Evolutionary conservation across 2,329 filamentous ascomycete species (phyloP).

Genomic region (Monilinia laxa): DNA sequence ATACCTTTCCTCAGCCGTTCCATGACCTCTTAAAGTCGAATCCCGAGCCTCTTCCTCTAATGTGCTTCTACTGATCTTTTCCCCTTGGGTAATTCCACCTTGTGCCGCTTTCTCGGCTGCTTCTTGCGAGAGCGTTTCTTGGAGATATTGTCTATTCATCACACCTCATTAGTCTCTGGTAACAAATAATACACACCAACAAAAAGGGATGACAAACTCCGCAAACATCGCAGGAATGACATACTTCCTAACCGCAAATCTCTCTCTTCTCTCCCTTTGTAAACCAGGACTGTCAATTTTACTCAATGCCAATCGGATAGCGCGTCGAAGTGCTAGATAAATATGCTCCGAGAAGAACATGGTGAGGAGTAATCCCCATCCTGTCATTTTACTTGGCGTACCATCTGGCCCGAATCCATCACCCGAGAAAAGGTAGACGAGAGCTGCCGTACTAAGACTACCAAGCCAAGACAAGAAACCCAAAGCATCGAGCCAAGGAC

Average conservation of each 20-base stretch:
- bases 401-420: constrained; percentile 64
- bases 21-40: constrained; percentile 50
- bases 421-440: constrained; percentile 85
- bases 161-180: background rate
- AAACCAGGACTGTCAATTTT: constrained; percentile 84
- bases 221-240: constrained; percentile 43
- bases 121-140: constrained; percentile 65
- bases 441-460: constrained; percentile 79
- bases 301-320: constrained; percentile 68
- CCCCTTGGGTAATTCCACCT: constrained; percentile 51
- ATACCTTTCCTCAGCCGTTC: constrained; percentile 55
- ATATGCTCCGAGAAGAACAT: constrained; percentile 87
- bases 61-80: constrained; percentile 62
- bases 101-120: constrained; percentile 50
- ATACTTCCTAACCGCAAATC: constrained; percentile 76
- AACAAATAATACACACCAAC: background rate
- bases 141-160: constrained; percentile 48
- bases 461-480: constrained; percentile 93
- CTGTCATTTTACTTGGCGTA: constrained; percentile 67
- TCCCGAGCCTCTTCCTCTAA: constrained; percentile 63
- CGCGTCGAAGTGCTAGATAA: constrained; percentile 75
- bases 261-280: constrained; percentile 79
- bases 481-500: constrained; percentile 83
- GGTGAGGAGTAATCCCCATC: constrained; percentile 76
- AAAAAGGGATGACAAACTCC: constrained; percentile 7